Base-by-base conservation (phyloP, 495 filamentous ascomycete genomes). In the Talaromyces liani region DNA sequence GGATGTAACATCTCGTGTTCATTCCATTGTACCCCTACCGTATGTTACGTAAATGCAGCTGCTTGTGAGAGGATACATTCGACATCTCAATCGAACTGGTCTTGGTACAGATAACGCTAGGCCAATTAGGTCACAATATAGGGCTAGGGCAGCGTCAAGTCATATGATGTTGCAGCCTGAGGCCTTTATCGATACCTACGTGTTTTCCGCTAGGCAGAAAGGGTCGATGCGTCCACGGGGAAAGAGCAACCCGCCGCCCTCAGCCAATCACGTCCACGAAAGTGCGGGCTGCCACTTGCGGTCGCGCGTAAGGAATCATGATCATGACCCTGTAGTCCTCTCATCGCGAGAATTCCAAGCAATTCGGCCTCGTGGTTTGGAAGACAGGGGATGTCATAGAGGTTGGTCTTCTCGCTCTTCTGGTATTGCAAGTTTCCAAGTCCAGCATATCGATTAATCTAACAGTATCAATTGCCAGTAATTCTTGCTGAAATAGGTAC, bases 161-260 rank as follows among this genome's bases (percentile, higher is more conserved):
- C 27, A 56, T 6, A 29, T 29, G 27, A 25, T 7, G 10, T 56
- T 1, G 14, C 10, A 16, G 53, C 53, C 53, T 56, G 22, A 56
- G 53, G 53, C 53, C 7, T 27, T 56, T 56, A 56, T 27, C 27
- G 53, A 56, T 56, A n/a, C n/a, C n/a, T n/a, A 29, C 53, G 56
- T 58, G 56, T 58, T 58, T 36, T 20, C 6, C 56, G 56, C 56
- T 58, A 58, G 18, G 31, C 29, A 16, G 22, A 27, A 57, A 27
- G 33, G 49, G 47, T 7, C 39, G 22, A 55, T 55, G 25, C 10
- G 25, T 27, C 51, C 27, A 55, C 51, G 51, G 53, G 53, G 22
- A 27, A 56, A 4, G 27, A 49, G 45, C 45, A n/a, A 18, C 45
- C 45, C 45, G 16, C 41, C 53, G 20, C 2, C 0, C 4, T 56